Evolutionary conservation across 2,329 filamentous ascomycete genomes (phyloP).

Genomic region (Phyllosticta citribraziliensis): DNA sequence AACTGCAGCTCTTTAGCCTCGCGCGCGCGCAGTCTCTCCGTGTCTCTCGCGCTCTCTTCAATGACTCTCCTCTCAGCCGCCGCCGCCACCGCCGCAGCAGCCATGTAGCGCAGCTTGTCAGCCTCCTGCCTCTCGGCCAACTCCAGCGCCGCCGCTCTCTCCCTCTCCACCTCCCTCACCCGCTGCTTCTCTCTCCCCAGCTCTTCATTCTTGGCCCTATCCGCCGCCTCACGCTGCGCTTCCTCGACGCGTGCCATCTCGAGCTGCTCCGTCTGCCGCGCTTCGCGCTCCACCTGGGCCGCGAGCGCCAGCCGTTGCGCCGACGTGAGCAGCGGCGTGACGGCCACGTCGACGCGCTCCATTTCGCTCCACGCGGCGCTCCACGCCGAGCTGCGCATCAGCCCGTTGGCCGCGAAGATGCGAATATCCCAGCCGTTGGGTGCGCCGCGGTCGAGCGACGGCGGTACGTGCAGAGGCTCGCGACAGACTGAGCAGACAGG

Average conservation of each 20-base stretch:
- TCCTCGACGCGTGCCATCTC: constrained; percentile 18
- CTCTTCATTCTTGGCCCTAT: neutral
- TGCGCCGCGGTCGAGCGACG: too few relatives aligned
- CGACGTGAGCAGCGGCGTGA: constrained; percentile 62
- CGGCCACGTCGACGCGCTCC: constrained; percentile 94
- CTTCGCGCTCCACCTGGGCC: constrained; percentile 23
- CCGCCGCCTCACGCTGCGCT: neutral
- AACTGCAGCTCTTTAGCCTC: neutral
- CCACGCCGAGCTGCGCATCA: constrained; percentile 91
- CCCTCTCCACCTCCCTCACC: constrained; percentile 12
- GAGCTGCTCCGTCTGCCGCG: constrained; percentile 24
- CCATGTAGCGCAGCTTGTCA: constrained; percentile 14
- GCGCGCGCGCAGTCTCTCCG: neutral
- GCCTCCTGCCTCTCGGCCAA: constrained; percentile 13
- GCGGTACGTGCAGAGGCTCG: neutral
- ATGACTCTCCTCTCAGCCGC: constrained; percentile 1
- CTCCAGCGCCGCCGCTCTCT: neutral
- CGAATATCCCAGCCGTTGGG: constrained; percentile 64
- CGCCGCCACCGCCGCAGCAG: neutral
- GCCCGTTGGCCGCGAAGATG: constrained; percentile 86
- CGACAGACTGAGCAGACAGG: neutral
- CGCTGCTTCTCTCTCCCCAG: neutral
- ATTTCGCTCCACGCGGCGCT: constrained; percentile 91
- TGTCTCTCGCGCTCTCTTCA: neutral
- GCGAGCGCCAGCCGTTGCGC: constrained; percentile 49